These are phyloP conservation scores for Leptomonas pyrrhocoris DNA, from an alignment of 208 protist species.

Conservation along the genomic window DNA sequence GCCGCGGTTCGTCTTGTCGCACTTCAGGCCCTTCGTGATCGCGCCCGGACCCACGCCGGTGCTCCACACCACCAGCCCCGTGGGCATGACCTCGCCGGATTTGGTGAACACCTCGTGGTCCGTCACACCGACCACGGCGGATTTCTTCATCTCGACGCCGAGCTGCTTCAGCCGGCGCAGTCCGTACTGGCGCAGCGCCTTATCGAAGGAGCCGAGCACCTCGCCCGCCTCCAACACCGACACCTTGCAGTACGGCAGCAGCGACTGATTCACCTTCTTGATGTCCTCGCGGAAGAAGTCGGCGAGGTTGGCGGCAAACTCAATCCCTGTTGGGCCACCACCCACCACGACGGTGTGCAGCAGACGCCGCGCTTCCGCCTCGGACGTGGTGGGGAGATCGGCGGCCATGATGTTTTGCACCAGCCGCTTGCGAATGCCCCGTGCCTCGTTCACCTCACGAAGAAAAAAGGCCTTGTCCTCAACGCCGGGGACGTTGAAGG, in stretches of 20 bases:
- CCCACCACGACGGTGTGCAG: constrained; percentile 92
- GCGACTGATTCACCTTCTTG: constrained; percentile 60
- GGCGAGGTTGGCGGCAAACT: constrained; percentile 88
- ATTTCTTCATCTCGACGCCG: constrained; percentile 72
- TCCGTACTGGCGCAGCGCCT: constrained; percentile 80
- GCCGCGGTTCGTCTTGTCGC: constrained; percentile 71
- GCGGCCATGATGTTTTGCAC: constrained; percentile 94
- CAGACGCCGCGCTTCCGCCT: constrained; percentile 79
- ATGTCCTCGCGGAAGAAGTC: constrained; percentile 92
- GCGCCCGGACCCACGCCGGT: constrained; percentile 83
- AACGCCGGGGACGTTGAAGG: constrained; percentile 93
- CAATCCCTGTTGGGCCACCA: constrained; percentile 88
- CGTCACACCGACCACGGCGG: constrained; percentile 72
- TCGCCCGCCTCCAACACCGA: constrained; percentile 90
- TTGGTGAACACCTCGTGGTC: constrained; percentile 77
- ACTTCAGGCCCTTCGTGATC: constrained; percentile 74
- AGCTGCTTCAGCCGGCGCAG: constrained; percentile 65
- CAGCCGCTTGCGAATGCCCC: constrained; percentile 88
- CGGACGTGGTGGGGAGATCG: constrained; percentile 74
- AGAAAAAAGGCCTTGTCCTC: constrained; percentile 90
- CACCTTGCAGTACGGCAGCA: constrained; percentile 80
- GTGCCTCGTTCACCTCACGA: constrained; percentile 88
- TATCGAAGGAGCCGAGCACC: constrained; percentile 88
- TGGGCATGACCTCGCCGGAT: constrained; percentile 59
- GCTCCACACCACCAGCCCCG: constrained; percentile 87